Conservation (phyloP, 805 yeast species). For the Zygoascus flipseniorum region DNA sequence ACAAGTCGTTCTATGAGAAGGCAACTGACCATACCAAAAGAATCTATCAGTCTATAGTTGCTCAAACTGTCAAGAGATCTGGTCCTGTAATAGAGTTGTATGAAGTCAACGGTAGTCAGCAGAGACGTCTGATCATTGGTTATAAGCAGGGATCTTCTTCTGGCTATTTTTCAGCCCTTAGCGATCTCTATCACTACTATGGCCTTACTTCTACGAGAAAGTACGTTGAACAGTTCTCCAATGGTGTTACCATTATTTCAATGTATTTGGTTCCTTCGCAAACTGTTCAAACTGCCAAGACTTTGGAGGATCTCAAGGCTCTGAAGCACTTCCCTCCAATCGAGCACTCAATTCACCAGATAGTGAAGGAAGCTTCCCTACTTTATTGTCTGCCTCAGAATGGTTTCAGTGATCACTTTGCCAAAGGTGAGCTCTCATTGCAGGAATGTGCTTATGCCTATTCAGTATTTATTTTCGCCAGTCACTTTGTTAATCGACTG, state of each 20-base stretch:
- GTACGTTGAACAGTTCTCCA: conserved; percentile 88
- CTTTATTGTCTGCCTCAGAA: conserved; percentile 87
- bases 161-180: conserved; percentile 77
- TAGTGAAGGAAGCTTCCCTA: conserved; percentile 88
- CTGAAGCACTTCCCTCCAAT: conserved; percentile 35
- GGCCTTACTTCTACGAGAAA: conserved; percentile 77
- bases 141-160: conserved; percentile 78
- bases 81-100: conserved; percentile 92
- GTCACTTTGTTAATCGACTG: conserved; percentile 88
- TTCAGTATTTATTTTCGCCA: conserved; percentile 83
- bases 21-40: conserved; percentile 73
- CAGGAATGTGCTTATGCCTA: conserved; percentile 95
- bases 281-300: conserved; percentile 33
- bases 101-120: conserved; percentile 70
- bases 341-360: conserved; percentile 77
- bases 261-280: conserved; percentile 67
- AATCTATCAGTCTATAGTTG: conserved; percentile 64
- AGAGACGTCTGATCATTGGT: conserved; percentile 82
- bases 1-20: conserved; percentile 64
- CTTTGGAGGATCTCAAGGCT: conserved; percentile 23
- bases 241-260: conserved; percentile 80
- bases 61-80: conserved; percentile 58
- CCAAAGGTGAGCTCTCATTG: conserved; percentile 69
- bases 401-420: conserved; percentile 65
- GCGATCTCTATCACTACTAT: conserved; percentile 82